phyloP scores from a whole-genome alignment of 2,329 filamentous ascomycete genomes.

The Tetracladium maxilliforme region DNA sequence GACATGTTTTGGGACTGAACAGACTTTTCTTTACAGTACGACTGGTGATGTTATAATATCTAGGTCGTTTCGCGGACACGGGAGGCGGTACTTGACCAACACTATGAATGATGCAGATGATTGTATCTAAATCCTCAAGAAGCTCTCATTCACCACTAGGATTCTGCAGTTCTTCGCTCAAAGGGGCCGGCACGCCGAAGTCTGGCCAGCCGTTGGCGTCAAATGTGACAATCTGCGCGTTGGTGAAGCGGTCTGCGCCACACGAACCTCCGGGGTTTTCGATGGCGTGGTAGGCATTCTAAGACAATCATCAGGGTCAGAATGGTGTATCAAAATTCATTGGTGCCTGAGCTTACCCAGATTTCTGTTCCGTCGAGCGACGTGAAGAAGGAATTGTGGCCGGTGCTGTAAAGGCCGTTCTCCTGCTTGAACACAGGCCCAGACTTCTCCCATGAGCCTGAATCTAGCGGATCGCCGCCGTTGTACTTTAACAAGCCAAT shows the following conservation, averaged over 20 bases:
- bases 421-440: conserved; percentile 6
- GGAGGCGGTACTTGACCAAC: too few relatives aligned
- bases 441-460: conserved; percentile 5
- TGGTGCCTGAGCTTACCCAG: conserved; percentile 1
- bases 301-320: neutral
- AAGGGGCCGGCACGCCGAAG: neutral
- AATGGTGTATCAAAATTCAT: neutral
- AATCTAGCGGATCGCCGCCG: conserved; percentile 3
- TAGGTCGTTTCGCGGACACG: too few relatives aligned
- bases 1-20: too few relatives aligned
- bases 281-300: conserved; percentile 2
- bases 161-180: neutral
- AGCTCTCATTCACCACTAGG: conserved; percentile 1
- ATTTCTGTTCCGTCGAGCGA: conserved; percentile 2
- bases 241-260: conserved; percentile 1
- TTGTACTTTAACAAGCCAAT: conserved; percentile 5
- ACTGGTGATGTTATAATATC: too few relatives aligned
- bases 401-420: conserved; percentile 6
- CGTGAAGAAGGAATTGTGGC: conserved; percentile 6
- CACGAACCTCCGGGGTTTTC: conserved; percentile 1
- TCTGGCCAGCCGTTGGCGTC: neutral
- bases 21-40: too few relatives aligned
- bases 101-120: too few relatives aligned
- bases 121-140: neutral
- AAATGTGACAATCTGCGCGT: conserved; percentile 2